Evolutionary conservation across 495 filamentous ascomycete genomes (phyloP).

Genomic region (Neurospora sp.): DNA sequence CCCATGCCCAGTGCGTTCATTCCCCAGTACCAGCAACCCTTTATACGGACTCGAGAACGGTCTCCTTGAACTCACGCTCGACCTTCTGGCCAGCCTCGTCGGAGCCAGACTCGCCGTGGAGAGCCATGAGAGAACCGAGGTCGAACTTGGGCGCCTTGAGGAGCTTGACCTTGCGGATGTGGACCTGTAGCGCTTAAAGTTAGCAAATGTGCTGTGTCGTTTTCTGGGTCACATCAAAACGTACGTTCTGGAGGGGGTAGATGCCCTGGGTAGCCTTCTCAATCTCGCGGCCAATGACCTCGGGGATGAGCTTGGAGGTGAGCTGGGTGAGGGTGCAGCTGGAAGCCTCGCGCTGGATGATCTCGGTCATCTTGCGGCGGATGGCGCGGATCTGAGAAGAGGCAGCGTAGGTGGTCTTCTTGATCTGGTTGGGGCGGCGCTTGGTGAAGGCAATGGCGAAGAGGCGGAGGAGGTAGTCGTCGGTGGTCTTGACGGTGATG

Average conservation of each 20-base stretch:
- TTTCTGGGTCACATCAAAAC: constrained; percentile 20
- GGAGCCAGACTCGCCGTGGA: constrained; percentile 93
- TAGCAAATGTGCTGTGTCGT: constrained; percentile 5
- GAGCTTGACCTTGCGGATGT: constrained; percentile 99
- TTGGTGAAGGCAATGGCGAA: constrained; percentile 99
- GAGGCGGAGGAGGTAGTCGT: constrained; percentile 96
- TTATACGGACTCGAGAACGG: constrained; percentile 87
- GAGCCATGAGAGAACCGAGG: constrained; percentile 83
- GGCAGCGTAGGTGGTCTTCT: constrained; percentile 97
- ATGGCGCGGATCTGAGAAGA: constrained; percentile 94
- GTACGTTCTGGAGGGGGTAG: constrained; percentile 96
- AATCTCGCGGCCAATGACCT: constrained; percentile 98
- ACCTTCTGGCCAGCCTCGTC: constrained; percentile 98
- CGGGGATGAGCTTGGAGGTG: constrained; percentile 94
- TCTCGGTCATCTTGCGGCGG: constrained; percentile 99
- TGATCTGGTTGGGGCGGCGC: constrained; percentile 96
- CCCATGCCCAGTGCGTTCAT: constrained; percentile 35
- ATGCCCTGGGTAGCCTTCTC: constrained; percentile 99
- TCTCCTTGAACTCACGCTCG: constrained; percentile 98
- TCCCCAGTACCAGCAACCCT: constrained; percentile 30
- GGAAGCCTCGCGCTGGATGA: constrained; percentile 90
- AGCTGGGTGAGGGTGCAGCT: constrained; percentile 91
- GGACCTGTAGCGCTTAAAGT: constrained; percentile 53
- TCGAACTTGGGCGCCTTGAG: constrained; percentile 98
- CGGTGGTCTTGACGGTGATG: constrained; percentile 97